Percentiles rank a stretch among this genome's conserved stretches.
phyloP scores from a whole-genome alignment of 495 filamentous ascomycete species.

The Annulohypoxylon maeteangense region DNA sequence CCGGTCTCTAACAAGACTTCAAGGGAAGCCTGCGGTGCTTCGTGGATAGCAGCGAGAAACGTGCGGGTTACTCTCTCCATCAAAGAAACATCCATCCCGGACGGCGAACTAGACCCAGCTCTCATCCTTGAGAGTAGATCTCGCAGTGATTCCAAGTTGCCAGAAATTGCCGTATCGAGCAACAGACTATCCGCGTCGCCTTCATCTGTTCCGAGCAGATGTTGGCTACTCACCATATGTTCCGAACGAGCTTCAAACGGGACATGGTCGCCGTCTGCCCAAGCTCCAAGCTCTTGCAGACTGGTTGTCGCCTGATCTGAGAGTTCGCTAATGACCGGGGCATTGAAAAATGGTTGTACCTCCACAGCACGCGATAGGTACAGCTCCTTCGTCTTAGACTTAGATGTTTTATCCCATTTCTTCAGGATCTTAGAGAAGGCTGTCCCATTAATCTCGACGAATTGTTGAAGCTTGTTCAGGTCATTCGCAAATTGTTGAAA shows the following conservation, averaged over 20 bases:
- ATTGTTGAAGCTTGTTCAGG: slow-evolving; percentile 96
- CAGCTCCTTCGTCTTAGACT: slow-evolving; percentile 97
- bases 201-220: slow-evolving; percentile 76
- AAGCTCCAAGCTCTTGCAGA: slow-evolving; percentile 89
- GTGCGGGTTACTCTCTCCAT: slow-evolving; percentile 83
- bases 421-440: slow-evolving; percentile 98
- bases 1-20: slow-evolving; percentile 79
- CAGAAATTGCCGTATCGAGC: slow-evolving; percentile 83
- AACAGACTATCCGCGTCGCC: slow-evolving; percentile 87
- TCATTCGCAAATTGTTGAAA: slow-evolving; percentile 97
- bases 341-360: slow-evolving; percentile 97
- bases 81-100: slow-evolving; percentile 56
- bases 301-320: slow-evolving; percentile 96
- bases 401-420: slow-evolving; percentile 99
- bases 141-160: slow-evolving; percentile 68
- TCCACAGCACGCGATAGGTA: slow-evolving; percentile 96
- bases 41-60: slow-evolving; percentile 87
- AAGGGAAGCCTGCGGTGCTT: slow-evolving; percentile 82
- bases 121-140: slow-evolving; percentile 64
- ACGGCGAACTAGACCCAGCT: slow-evolving; percentile 51
- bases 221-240: slow-evolving; percentile 70
- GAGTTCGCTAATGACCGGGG: slow-evolving; percentile 92
- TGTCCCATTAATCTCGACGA: slow-evolving; percentile 96
- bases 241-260: slow-evolving; percentile 75
- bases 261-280: slow-evolving; percentile 95